Evolutionary conservation across 768 basidiomycete genomes (phyloP).

Genomic region (Suillus subluteus): DNA sequence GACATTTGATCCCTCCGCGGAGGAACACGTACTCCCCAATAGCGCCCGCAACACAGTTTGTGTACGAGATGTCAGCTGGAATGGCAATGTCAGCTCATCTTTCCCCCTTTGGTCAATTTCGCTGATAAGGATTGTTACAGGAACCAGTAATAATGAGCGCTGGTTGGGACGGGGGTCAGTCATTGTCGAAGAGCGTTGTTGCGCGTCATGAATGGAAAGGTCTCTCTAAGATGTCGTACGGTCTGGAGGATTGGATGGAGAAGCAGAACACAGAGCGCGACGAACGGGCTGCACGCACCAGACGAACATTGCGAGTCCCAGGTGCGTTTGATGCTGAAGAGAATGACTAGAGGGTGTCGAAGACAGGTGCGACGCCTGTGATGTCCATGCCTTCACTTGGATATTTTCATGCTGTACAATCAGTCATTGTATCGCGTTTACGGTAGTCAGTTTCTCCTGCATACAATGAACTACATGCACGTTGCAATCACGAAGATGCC

Average conservation of each 20-base stretch:
- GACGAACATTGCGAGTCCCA: constrained; percentile 24
- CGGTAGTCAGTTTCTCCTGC: background rate
- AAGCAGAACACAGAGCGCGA: constrained; percentile 43
- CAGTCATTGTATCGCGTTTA: background rate
- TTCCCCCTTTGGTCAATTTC: background rate
- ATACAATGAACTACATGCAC: background rate
- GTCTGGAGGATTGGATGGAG: constrained; percentile 77
- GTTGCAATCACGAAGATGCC: background rate
- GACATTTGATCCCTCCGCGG: constrained; percentile 70
- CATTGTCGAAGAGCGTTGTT: constrained; percentile 55
- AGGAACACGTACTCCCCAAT: constrained; percentile 41
- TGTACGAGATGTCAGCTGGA: constrained; percentile 97
- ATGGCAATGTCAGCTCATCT: constrained; percentile 46
- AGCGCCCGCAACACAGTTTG: constrained; percentile 47
- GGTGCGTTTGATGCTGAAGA: constrained; percentile 29
- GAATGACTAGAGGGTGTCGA: constrained; percentile 16
- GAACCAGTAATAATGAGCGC: constrained; percentile 93
- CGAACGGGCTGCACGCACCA: constrained; percentile 24
- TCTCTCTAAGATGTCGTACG: constrained; percentile 66
- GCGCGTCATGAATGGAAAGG: constrained; percentile 98
- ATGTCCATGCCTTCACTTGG: background rate
- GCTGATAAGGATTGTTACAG: constrained; percentile 35
- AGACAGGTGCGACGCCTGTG: background rate
- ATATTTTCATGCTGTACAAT: constrained; percentile 1
- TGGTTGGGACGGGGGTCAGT: constrained; percentile 74